These are phyloP conservation scores for Jaapia argillacea DNA, from an alignment of 768 basidiomycete genomes.

Conservation along the genomic window DNA sequence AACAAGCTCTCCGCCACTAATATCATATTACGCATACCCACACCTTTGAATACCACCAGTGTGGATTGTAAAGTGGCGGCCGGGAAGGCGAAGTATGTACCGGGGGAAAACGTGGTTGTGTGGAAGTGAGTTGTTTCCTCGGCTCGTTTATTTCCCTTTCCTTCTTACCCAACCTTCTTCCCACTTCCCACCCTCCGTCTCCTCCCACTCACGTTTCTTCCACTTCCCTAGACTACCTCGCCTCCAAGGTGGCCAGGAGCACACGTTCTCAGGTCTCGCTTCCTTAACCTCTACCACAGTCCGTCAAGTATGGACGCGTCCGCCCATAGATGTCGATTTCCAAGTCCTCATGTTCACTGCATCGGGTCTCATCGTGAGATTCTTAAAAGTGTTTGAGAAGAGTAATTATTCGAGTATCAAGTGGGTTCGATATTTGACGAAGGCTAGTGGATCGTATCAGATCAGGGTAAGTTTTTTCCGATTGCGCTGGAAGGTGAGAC, in stretches of 20 bases:
- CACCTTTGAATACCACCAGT: slow-evolving; percentile 87
- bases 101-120: slow-evolving; percentile 89
- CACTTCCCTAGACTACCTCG: slow-evolving; percentile 65
- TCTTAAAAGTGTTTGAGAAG: slow-evolving; percentile 98
- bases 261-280: slow-evolving; percentile 75
- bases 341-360: slow-evolving; percentile 99
- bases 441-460: slow-evolving; percentile 90
- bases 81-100: slow-evolving; percentile 97
- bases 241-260: slow-evolving; percentile 88
- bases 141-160: neutral
- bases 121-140: slow-evolving; percentile 99
- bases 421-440: slow-evolving; percentile 93
- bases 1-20: slow-evolving; percentile 90
- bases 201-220: slow-evolving; percentile 3
- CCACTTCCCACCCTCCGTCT: too few species aligned
- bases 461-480: slow-evolving; percentile 87
- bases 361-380: slow-evolving; percentile 91
- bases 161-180: slow-evolving; percentile 4
- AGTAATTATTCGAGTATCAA: slow-evolving; percentile 89
- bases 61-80: slow-evolving; percentile 86
- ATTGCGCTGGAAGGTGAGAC: too few species aligned
- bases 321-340: slow-evolving; percentile 97
- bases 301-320: slow-evolving; percentile 94
- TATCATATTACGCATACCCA: slow-evolving; percentile 89
- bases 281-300: slow-evolving; percentile 80